Conservation (phyloP, 352 stramenopile species). For the Globisporangium okanoganense region DNA sequence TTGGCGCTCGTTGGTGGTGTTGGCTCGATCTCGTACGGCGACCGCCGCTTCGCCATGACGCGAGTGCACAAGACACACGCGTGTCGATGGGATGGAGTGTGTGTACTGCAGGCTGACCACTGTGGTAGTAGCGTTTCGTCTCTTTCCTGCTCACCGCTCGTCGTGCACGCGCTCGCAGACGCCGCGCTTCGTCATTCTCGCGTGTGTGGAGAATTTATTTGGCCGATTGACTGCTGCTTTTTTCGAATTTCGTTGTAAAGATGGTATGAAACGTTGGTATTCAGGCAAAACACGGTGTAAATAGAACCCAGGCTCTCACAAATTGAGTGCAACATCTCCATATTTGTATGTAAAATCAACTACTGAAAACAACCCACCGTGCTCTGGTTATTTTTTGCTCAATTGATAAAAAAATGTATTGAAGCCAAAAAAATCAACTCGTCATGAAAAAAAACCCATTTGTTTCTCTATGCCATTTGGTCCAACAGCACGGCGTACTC, state of each 20-base stretch:
- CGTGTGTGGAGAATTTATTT: too few species aligned
- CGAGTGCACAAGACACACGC: background rate
- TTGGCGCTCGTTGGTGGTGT: background rate
- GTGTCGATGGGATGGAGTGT: background rate
- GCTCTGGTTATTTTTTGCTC: background rate
- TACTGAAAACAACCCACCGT: background rate
- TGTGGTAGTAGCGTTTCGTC: background rate
- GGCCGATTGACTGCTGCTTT: too few species aligned
- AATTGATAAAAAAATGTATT: too few species aligned
- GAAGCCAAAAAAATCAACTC: too few species aligned
- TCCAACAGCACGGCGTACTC: slow-evolving; percentile 57
- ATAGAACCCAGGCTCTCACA: too few species aligned
- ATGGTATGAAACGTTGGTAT: too few species aligned
- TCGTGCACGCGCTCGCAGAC: background rate
- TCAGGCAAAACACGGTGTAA: too few species aligned
- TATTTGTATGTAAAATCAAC: background rate
- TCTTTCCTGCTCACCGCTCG: background rate
- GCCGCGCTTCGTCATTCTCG: too few species aligned
- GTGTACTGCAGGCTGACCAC: too few species aligned
- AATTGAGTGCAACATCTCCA: too few species aligned
- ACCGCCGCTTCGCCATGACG: slow-evolving; percentile 29
- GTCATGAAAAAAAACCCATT: background rate
- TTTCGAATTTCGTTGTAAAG: background rate
- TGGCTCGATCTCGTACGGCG: slow-evolving; percentile 30
- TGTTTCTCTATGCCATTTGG: slow-evolving; percentile 20